A percentile compares a stretch with the other conserved stretches of the same genome.
Conservation (phyloP, 805 yeast species). For the Blastobotrys chiropterorum region DNA sequence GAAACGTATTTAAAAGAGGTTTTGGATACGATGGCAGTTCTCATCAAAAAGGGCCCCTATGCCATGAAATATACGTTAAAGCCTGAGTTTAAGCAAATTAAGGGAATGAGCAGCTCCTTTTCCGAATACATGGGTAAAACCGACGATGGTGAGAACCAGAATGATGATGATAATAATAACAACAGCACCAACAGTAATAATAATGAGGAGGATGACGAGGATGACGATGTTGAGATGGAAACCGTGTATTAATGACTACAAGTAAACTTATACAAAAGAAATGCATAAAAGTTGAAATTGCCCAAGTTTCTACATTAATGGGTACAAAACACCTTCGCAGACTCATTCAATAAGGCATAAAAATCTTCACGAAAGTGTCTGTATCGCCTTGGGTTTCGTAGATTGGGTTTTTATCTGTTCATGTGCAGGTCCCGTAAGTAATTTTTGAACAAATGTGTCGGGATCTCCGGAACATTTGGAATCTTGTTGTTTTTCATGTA, state of each 20-base stretch:
- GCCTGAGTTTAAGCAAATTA: conserved; percentile 79
- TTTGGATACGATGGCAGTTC: conserved; percentile 78
- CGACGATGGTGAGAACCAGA: conserved; percentile 6
- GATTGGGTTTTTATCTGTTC: no score
- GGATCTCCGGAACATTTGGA: no score
- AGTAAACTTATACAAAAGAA: not conserved
- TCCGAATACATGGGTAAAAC: conserved; percentile 16
- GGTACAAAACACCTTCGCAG: no score
- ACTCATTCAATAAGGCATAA: no score
- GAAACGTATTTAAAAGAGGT: conserved; percentile 84
- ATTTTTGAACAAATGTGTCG: not conserved
- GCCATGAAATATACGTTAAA: conserved; percentile 85
- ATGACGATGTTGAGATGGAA: conserved; percentile 18
- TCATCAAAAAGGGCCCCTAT: conserved; percentile 93
- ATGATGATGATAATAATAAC: not conserved
- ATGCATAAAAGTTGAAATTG: no score
- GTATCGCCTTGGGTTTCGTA: no score
- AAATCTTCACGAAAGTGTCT: no score
- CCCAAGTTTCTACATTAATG: no score
- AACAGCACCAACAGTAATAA: not conserved
- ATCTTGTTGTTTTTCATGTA: no score
- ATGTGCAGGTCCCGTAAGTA: not conserved
- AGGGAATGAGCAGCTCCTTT: conserved; percentile 32
- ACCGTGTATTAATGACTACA: conserved; percentile 13
- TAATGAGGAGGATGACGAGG: conserved; percentile 5